Evolutionary conservation across 2,329 filamentous ascomycete genomes (phyloP), one percentile per base, ranked within the genome.

Genomic region (Leptographium radiaticola): DNA sequence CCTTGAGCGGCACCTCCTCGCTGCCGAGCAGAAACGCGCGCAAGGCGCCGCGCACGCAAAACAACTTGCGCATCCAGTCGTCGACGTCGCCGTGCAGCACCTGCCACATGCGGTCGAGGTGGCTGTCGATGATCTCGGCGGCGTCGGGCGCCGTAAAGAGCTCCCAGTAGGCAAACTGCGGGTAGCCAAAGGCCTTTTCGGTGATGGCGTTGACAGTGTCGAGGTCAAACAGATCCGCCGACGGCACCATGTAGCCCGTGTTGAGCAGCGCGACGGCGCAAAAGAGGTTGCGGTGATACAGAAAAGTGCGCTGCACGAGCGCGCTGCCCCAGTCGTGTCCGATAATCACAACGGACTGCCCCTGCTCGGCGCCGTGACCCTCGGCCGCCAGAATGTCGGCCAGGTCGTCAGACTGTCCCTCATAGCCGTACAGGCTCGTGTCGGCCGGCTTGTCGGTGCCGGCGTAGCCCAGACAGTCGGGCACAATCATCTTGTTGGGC

Each of bases 311-410:
- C 52, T 69, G 66, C 0, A 68, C 67, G 12, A 70, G 56, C 9
- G 53, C 56, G 16, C 68, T 67, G 42, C 75, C 75, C 73, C 73
- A 77, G 60, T 77, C 74, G 56, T 76, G 74, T 45, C 73, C 75
- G 36, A 75, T 63, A 4, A 70, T 65, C 53, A 76, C 65, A 34
- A 67, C 64, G 1, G 1, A 15, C 10, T 25, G 18, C 11, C 16
- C 38, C 6, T 12, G 6, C 6, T 12, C 9, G 8, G 9, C 16
- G 11, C 33, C 5, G 11, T 51, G 39, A 25, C 12, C 30, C 40
- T 34, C 42, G 12, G 42, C 42, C 33, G 31, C 62, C 12, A 75
- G 61, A 6, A 75, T 70, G 20, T 72, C 68, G 4, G 62, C 52
- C 6, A 71, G 51, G 55, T 74, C 71, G 25, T 62, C 59, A 2